These are phyloP conservation scores for Dioscorea dumetorum DNA, from an alignment of 106 monocot genomes.

Conservation along the genomic window DNA sequence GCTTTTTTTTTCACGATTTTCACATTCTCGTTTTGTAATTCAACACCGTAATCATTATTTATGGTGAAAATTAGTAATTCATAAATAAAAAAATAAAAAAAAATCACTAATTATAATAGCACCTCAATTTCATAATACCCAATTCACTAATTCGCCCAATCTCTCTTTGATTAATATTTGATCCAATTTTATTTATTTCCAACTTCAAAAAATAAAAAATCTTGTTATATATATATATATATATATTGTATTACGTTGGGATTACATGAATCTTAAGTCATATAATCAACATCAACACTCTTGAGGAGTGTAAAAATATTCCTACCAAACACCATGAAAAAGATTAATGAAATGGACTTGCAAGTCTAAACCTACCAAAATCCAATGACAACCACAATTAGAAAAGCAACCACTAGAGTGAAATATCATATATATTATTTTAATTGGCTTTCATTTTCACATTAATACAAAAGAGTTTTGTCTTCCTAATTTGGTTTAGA, in stretches of 20 bases:
- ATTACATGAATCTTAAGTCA: slow-evolving; percentile 16
- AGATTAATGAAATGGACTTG: not conserved
- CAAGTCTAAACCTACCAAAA: slow-evolving; percentile 12
- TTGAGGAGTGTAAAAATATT: not conserved
- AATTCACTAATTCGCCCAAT: too few relatives aligned
- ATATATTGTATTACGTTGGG: not conserved
- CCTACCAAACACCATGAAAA: not conserved
- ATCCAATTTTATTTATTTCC: too few relatives aligned
- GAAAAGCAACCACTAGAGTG: not conserved
- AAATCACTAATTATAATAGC: too few relatives aligned
- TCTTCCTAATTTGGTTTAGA: not conserved
- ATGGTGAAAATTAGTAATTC: too few relatives aligned
- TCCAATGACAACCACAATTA: slow-evolving; percentile 9
- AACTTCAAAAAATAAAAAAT: too few relatives aligned
- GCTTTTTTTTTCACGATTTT: too few relatives aligned
- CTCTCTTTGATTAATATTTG: too few relatives aligned
- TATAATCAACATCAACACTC: not conserved
- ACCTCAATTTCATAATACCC: too few relatives aligned
- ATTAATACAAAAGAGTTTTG: not conserved
- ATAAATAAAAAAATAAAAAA: too few relatives aligned
- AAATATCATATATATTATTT: not conserved
- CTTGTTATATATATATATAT: too few relatives aligned
- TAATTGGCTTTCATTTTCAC: not conserved
- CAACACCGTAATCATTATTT: too few relatives aligned
- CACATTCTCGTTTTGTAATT: too few relatives aligned